These are phyloP conservation scores for Aphanomyces cochlioides DNA, from an alignment of 352 stramenopile genomes.

Conservation along the genomic window DNA sequence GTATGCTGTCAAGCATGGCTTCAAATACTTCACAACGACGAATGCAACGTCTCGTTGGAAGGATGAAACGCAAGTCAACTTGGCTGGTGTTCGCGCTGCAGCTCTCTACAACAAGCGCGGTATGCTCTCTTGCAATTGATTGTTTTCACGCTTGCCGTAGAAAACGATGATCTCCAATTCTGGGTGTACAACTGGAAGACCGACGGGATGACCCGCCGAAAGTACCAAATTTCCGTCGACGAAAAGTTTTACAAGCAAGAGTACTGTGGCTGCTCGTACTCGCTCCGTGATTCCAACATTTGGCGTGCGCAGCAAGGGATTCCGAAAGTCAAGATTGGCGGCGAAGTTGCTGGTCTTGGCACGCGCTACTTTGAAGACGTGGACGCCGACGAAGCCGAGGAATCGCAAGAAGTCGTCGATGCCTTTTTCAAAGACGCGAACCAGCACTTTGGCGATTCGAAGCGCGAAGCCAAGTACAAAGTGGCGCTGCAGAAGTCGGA, in stretches of 20 bases:
- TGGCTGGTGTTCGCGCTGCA: slow-evolving; percentile 35
- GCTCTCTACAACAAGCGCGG: slow-evolving; percentile 32
- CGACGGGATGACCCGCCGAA: slow-evolving; percentile 49
- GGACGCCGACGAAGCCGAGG: slow-evolving; percentile 44
- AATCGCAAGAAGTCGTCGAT: slow-evolving; percentile 53
- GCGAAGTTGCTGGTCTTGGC: slow-evolving; percentile 40
- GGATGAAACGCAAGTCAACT: slow-evolving; percentile 48
- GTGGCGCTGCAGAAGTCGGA: slow-evolving; percentile 13
- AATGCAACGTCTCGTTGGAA: slow-evolving; percentile 52
- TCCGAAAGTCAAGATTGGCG: slow-evolving; percentile 47
- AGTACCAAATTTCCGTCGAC: slow-evolving; percentile 45
- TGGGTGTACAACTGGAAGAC: slow-evolving; percentile 44
- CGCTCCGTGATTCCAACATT: slow-evolving; percentile 45
- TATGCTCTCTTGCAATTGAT: background rate
- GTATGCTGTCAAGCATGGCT: slow-evolving; percentile 48
- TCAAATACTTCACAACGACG: slow-evolving; percentile 49
- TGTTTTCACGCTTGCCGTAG: background rate
- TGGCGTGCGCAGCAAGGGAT: slow-evolving; percentile 49
- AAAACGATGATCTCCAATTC: slow-evolving; percentile 32
- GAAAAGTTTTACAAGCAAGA: slow-evolving; percentile 61
- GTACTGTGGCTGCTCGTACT: slow-evolving; percentile 56
- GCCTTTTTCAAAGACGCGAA: slow-evolving; percentile 48
- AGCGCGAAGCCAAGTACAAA: slow-evolving; percentile 28
- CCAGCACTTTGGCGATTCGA: slow-evolving; percentile 25
- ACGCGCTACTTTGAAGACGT: slow-evolving; percentile 49